These are phyloP conservation scores for Psilocybe sp. DNA, from an alignment of 768 basidiomycete species.

Conservation along the genomic window DNA sequence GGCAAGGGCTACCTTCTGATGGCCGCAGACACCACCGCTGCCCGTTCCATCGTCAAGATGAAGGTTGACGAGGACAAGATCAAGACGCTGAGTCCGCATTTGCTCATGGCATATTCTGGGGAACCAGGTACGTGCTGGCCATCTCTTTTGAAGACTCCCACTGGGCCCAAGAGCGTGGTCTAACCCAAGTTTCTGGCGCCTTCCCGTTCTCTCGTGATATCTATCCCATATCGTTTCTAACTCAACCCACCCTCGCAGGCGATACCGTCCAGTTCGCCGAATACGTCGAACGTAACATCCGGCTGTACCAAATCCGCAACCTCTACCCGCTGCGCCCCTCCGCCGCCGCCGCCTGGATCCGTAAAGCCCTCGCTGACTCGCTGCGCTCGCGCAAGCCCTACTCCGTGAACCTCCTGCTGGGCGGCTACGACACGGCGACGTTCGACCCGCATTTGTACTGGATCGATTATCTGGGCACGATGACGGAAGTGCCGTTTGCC, in stretches of 20 bases:
- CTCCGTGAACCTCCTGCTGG: constrained; percentile 88
- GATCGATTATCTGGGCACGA: constrained; percentile 94
- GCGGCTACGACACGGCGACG: constrained; percentile 84
- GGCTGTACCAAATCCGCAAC: constrained; percentile 94
- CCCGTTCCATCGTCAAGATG: constrained; percentile 96
- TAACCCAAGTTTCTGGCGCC: not conserved
- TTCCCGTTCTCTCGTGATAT: too few species aligned
- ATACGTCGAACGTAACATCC: constrained; percentile 92
- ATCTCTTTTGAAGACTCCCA: too few species aligned
- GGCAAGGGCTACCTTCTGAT: constrained; percentile 94
- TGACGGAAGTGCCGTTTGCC: constrained; percentile 85
- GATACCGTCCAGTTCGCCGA: constrained; percentile 98
- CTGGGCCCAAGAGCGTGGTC: not conserved
- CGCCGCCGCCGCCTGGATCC: constrained; percentile 94
- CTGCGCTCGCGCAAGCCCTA: constrained; percentile 87
- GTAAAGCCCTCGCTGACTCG: constrained; percentile 84
- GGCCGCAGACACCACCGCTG: constrained; percentile 87
- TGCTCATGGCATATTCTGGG: constrained; percentile 93
- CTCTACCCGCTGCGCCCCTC: constrained; percentile 84
- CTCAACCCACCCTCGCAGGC: too few species aligned
- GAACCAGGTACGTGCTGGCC: constrained; percentile 67
- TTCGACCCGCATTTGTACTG: constrained; percentile 82
- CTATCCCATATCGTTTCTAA: too few species aligned
- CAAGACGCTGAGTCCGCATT: constrained; percentile 83
- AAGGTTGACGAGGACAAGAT: constrained; percentile 97